phyloP scores from a whole-genome alignment of 805 yeast genomes.

The Lachancea sp. region DNA sequence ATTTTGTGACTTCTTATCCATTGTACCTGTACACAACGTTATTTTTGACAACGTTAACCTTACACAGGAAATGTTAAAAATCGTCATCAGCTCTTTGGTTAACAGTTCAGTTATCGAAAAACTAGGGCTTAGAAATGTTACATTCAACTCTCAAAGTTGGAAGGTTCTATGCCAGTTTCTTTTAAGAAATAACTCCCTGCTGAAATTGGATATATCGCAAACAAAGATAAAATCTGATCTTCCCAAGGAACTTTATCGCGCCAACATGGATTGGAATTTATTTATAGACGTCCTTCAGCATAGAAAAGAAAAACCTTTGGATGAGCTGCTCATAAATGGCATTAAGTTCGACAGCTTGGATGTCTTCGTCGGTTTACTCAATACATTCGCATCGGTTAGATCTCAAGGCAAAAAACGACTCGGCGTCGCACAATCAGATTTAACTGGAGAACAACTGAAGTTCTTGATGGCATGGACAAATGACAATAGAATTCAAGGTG shows the following conservation, averaged over 20 bases:
- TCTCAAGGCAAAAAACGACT: slow-evolving; percentile 36
- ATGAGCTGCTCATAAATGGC: slow-evolving; percentile 76
- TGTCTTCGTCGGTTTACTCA: slow-evolving; percentile 49
- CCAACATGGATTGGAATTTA: slow-evolving; percentile 78
- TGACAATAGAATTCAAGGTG: slow-evolving; percentile 42
- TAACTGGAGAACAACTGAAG: slow-evolving; percentile 50
- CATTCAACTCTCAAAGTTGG: slow-evolving; percentile 73
- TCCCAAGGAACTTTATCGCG: slow-evolving; percentile 41
- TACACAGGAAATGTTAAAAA: slow-evolving; percentile 68
- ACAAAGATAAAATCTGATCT: slow-evolving; percentile 37
- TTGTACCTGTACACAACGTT: slow-evolving; percentile 73
- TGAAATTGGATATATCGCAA: slow-evolving; percentile 66
- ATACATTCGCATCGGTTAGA: slow-evolving; percentile 45
- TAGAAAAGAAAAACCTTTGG: slow-evolving; percentile 58
- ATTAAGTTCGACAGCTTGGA: slow-evolving; percentile 48
- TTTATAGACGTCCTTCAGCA: slow-evolving; percentile 61
- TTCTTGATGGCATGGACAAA: slow-evolving; percentile 54
- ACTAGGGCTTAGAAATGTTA: slow-evolving; percentile 71
- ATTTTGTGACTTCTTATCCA: slow-evolving; percentile 79
- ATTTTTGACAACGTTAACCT: slow-evolving; percentile 74
- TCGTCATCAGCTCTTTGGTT: slow-evolving; percentile 62
- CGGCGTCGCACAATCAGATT: slow-evolving; percentile 72
- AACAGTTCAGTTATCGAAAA: slow-evolving; percentile 63
- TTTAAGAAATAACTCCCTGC: slow-evolving; percentile 51
- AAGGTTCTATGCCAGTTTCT: slow-evolving; percentile 67